Evolutionary conservation across 805 yeast species (phyloP).

Genomic region (Spencermartinsiella europaea): DNA sequence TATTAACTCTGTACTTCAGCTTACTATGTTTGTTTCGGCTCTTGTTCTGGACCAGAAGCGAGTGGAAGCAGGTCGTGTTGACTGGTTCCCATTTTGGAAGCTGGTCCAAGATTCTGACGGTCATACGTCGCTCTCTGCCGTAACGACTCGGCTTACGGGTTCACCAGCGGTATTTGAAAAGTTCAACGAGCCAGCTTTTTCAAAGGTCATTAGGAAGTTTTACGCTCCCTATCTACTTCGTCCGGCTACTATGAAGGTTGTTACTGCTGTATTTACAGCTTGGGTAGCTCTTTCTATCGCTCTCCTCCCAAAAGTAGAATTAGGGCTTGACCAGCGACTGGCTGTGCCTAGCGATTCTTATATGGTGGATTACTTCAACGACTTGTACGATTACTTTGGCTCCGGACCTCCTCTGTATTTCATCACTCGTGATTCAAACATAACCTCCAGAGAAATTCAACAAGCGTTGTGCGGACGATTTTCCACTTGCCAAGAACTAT

Average conservation of each 20-base stretch:
- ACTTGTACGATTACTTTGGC: constrained; percentile 64
- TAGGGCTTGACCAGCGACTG: constrained; percentile 84
- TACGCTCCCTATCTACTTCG: constrained; percentile 60
- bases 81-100: constrained; percentile 54
- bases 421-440: constrained; percentile 64
- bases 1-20: constrained; percentile 69
- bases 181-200: constrained; percentile 33
- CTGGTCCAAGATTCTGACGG: constrained; percentile 1
- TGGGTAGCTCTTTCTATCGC: constrained; percentile 68
- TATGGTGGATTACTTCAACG: constrained; percentile 72
- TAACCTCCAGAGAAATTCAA: constrained; percentile 59
- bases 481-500: constrained; percentile 73
- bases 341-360: constrained; percentile 85
- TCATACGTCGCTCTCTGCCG: constrained; percentile 14
- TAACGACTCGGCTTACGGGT: constrained; percentile 16
- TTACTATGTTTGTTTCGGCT: constrained; percentile 75
- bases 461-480: constrained; percentile 81
- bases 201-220: constrained; percentile 38
- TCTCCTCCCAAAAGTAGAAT: constrained; percentile 58
- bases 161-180: constrained; percentile 21
- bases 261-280: constrained; percentile 50
- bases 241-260: constrained; percentile 40
- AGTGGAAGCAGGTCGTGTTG: constrained; percentile 53
- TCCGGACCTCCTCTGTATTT: constrained; percentile 92
- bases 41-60: constrained; percentile 63